phyloP scores from a whole-genome alignment of 192 early-diverging fungal species.

The Coemansia sp. region DNA sequence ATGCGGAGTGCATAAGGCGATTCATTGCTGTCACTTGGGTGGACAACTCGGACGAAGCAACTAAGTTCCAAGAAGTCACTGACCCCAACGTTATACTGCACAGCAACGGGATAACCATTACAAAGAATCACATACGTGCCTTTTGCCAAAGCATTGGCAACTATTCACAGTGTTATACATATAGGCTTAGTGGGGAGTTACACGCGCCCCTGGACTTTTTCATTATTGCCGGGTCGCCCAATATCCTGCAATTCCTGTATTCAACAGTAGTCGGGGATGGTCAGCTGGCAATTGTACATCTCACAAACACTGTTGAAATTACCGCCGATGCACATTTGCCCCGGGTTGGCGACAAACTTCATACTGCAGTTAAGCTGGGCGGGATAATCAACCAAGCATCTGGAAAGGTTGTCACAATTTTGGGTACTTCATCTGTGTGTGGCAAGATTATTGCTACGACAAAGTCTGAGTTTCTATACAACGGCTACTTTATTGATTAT shows the following conservation, averaged over 20 bases:
- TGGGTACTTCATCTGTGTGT: not conserved
- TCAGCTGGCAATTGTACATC: conserved; percentile 80
- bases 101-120: conserved; percentile 6
- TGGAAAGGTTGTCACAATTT: conserved; percentile 70
- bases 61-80: conserved; percentile 6
- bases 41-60: conserved; percentile 7
- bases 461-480: conserved; percentile 75
- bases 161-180: no score
- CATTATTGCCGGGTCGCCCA: conserved; percentile 61
- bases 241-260: conserved; percentile 74
- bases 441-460: conserved; percentile 22
- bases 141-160: conserved; percentile 26
- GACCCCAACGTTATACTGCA: not conserved
- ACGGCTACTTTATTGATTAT: conserved; percentile 70
- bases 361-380: conserved; percentile 67
- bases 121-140: not conserved
- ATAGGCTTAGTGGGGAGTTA: no score
- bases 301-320: conserved; percentile 79
- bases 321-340: conserved; percentile 62
- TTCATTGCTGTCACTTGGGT: conserved; percentile 14
- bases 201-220: conserved; percentile 2
- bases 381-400: conserved; percentile 75
- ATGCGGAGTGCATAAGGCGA: not conserved
- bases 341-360: conserved; percentile 69
- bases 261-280: conserved; percentile 85